Conservation (phyloP, 441 rosid species). For the Syzygium syzygioides region DNA sequence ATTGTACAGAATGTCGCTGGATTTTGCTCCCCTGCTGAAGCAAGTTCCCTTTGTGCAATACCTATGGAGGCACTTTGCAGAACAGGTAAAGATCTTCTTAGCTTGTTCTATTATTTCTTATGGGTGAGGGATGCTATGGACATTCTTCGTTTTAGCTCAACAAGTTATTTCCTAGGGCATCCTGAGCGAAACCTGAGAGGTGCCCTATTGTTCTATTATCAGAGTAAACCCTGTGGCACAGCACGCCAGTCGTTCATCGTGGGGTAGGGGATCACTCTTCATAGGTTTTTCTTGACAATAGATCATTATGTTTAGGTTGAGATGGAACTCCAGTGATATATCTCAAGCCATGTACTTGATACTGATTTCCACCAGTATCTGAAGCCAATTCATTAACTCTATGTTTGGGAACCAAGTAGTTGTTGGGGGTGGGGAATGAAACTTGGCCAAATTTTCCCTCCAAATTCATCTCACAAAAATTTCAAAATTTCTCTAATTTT, state of each 20-base stretch:
- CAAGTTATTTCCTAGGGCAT: background rate
- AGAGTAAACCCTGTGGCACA: background rate
- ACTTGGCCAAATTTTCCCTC: background rate
- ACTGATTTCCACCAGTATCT: background rate
- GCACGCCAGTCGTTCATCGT: background rate
- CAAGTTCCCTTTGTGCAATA: conserved; percentile 76
- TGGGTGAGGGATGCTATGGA: background rate
- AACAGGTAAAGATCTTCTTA: conserved; percentile 47
- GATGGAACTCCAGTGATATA: background rate
- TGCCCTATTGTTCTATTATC: background rate
- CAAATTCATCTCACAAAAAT: background rate
- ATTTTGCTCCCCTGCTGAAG: conserved; percentile 84
- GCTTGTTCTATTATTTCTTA: background rate
- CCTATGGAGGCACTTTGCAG: conserved; percentile 90
- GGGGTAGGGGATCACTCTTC: background rate
- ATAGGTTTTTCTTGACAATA: background rate
- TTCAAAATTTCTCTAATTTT: background rate
- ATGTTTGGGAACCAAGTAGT: background rate
- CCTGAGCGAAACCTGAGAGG: background rate
- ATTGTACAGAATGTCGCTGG: conserved; percentile 84
- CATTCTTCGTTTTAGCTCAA: background rate
- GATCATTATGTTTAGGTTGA: background rate
- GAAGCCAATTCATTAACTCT: background rate
- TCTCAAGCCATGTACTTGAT: background rate
- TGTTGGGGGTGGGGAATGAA: background rate